Evolutionary conservation across 208 protist genomes (phyloP).

Genomic region (Dictyostelium gargantuum): DNA sequence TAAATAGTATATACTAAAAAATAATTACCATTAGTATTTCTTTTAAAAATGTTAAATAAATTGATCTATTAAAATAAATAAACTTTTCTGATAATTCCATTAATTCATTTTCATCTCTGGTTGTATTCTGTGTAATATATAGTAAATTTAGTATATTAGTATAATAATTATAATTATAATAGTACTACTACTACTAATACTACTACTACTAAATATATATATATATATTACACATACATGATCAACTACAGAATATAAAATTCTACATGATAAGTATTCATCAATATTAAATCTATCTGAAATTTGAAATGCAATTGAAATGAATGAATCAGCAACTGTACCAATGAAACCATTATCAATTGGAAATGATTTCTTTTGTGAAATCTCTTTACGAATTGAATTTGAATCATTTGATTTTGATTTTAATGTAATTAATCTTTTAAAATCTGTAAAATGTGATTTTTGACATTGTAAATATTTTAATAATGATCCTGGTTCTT

Average conservation of each 20-base stretch:
- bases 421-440: neutral
- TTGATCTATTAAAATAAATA: conserved; percentile 47
- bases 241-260: neutral
- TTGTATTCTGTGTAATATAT: too few relatives aligned
- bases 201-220: neutral
- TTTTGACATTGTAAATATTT: neutral
- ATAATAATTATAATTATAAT: too few relatives aligned
- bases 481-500: neutral
- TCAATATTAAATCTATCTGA: conserved; percentile 34
- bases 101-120: neutral
- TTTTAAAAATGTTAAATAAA: conserved; percentile 30
- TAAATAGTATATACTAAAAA: neutral
- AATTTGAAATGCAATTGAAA: conserved; percentile 8
- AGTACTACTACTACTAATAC: too few relatives aligned
- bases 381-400: neutral
- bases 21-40: conserved; percentile 41
- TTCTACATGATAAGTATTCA: conserved; percentile 30
- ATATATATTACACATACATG: conserved; percentile 1
- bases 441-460: neutral
- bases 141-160: too few relatives aligned
- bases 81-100: conserved; percentile 8
- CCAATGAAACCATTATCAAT: neutral
- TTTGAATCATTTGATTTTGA: neutral
- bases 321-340: neutral
- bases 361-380: neutral